Evolutionary conservation across 495 filamentous ascomycete genomes (phyloP), one percentile per base, ranked within the genome.

Genomic region (Podospora conica): DNA sequence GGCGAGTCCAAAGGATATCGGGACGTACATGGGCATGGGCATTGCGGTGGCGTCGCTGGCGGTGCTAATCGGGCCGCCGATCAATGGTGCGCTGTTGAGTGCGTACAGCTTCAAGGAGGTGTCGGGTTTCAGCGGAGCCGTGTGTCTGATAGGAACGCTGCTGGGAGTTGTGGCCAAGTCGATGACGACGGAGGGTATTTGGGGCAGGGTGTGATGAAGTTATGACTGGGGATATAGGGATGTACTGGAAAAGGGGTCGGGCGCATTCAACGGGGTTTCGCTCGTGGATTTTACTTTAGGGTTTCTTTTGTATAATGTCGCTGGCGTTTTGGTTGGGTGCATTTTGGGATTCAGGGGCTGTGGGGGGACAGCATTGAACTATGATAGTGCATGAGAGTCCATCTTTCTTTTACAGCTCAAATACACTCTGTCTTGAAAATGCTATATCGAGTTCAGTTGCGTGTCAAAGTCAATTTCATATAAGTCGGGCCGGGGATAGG

Each of bases 1-100:
- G 7, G 71, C 71, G 25, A 72, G 82, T 60, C 78, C 79, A 1
- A 72, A 73, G 63, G 70, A 85, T 33, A 73, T 84, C 20, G 83
- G 84, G 1, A 85, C 83, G 0, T 86, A 86, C 66, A 80, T 84
- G 63, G 83, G 84, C 20, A 83, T 83, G 81, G 83, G 80, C 2
- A 76, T 86, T 71, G 74, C 74, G 0, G 12, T 84, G 15, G 71
- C 70, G 3, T 76, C 82, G 0, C 53, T 85, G 7, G 80, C 77
- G 1, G 71, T 73, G 4, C 58, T 87, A 60, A 79, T 85, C 31
- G 83, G 84, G 0, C 84, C 85, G 18, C 84, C 84, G 0, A 75
- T 84, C 20, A 82, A 80, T 64, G 85, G 84, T 0, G 79, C 74
- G 2, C 64, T 87, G 55, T 31, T 84, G 9, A 73, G 70, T 12